Evolutionary conservation across 805 yeast species (phyloP).

Genomic region (Dipodascus geniculatus): DNA sequence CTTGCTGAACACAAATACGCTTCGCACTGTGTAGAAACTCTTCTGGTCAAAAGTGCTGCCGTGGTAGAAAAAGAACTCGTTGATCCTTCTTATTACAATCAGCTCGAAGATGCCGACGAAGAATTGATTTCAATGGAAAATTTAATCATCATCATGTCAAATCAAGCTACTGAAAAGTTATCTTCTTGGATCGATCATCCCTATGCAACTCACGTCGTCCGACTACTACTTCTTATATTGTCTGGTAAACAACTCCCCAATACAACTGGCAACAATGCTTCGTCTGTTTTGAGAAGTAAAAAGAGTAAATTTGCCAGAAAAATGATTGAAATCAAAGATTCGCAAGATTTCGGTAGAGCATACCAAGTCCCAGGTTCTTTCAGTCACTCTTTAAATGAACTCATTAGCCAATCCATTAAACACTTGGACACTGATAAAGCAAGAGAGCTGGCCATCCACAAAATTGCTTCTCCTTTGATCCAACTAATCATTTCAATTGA

Average conservation of each 20-base stretch:
- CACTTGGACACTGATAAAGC: conserved; percentile 34
- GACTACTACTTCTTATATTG: conserved; percentile 57
- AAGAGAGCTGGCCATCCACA: conserved; percentile 66
- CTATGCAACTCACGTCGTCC: conserved; percentile 80
- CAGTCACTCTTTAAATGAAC: conserved; percentile 43
- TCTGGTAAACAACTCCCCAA: conserved; percentile 69
- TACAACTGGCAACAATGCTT: conserved; percentile 28
- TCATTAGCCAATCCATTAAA: conserved; percentile 31
- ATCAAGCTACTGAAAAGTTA: conserved; percentile 52
- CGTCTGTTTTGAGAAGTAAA: conserved; percentile 64
- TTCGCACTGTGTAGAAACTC: conserved; percentile 86
- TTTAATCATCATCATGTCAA: conserved; percentile 49
- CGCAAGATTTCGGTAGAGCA: conserved; percentile 51
- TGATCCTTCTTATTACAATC: conserved; percentile 20
- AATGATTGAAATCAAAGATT: conserved; percentile 80
- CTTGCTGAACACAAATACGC: conserved; percentile 81
- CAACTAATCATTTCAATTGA: conserved; percentile 71
- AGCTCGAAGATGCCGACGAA: conserved; percentile 14
- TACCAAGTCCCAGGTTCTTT: conserved; percentile 64
- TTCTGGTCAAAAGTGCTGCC: conserved; percentile 63
- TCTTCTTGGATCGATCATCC: conserved; percentile 54
- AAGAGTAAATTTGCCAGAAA: conserved; percentile 77
- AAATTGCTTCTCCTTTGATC: conserved; percentile 77
- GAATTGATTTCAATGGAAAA: conserved; percentile 48
- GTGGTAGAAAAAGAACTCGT: conserved; percentile 63